Conservation (phyloP, 441 rosid genomes). For the Syzygium syzygioides region DNA sequence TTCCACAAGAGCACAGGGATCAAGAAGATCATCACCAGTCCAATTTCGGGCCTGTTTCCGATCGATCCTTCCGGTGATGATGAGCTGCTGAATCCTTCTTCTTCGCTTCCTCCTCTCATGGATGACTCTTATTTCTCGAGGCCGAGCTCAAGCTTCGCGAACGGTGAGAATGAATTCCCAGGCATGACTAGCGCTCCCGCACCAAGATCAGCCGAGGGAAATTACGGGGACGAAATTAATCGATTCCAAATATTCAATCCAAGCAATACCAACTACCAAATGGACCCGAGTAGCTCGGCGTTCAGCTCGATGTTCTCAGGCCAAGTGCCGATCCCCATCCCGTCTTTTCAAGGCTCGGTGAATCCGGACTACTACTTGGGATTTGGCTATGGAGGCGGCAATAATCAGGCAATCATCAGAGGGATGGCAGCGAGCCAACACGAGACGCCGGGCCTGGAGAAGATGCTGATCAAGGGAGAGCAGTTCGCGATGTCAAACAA, state of each 20-base stretch:
- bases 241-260: not conserved
- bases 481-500: not conserved
- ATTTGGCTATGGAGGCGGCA: not conserved
- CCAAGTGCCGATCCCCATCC: not conserved
- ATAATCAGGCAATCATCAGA: not conserved
- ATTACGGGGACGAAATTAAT: not conserved
- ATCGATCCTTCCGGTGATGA: not conserved
- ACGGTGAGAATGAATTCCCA: not conserved
- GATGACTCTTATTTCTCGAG: not conserved
- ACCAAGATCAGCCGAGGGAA: not conserved
- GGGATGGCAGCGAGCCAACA: not conserved
- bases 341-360: not conserved
- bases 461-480: not conserved
- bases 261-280: not conserved
- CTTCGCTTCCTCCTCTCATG: not conserved
- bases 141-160: slow-evolving; percentile 1
- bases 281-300: not conserved
- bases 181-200: not conserved
- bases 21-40: not conserved
- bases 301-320: not conserved
- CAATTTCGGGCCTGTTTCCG: not conserved
- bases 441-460: not conserved
- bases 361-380: not conserved
- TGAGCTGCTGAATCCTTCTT: not conserved
- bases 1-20: slow-evolving; percentile 13